phyloP scores from a whole-genome alignment of 495 filamentous ascomycete genomes.

The Chaetomium fimeti region DNA sequence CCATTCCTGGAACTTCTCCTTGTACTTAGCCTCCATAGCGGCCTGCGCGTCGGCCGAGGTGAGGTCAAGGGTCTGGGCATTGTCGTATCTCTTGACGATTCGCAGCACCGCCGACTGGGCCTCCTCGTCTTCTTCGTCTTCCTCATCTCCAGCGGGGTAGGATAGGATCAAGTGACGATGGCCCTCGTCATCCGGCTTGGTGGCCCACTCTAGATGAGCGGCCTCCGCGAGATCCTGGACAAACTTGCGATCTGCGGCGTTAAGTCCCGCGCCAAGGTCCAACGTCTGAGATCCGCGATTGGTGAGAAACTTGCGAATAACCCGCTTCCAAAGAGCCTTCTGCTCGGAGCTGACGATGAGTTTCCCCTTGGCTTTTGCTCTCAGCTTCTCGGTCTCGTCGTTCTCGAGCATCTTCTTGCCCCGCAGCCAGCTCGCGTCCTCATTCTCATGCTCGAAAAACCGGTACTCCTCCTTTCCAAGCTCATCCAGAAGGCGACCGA shows the following conservation, averaged over 20 bases:
- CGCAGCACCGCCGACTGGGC: slow-evolving; percentile 76
- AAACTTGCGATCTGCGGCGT: slow-evolving; percentile 87
- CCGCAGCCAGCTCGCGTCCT: slow-evolving; percentile 89
- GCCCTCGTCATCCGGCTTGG: slow-evolving; percentile 72
- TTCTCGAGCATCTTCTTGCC: slow-evolving; percentile 65
- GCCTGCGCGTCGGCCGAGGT: slow-evolving; percentile 73
- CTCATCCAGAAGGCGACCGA: slow-evolving; percentile 77
- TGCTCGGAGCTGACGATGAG: slow-evolving; percentile 78
- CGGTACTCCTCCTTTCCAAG: slow-evolving; percentile 78
- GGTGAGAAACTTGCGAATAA: slow-evolving; percentile 75
- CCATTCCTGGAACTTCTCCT: slow-evolving; percentile 84
- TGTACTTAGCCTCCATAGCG: slow-evolving; percentile 76
- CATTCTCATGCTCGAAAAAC: slow-evolving; percentile 85
- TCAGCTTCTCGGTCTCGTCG: slow-evolving; percentile 50
- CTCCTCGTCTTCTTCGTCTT: slow-evolving; percentile 81
- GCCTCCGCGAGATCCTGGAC: slow-evolving; percentile 82
- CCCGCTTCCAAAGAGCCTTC: slow-evolving; percentile 71
- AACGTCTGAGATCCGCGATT: slow-evolving; percentile 55
- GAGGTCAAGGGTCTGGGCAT: slow-evolving; percentile 78
- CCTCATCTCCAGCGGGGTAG: slow-evolving; percentile 51
- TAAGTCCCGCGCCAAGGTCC: slow-evolving; percentile 70
- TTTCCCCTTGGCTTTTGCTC: slow-evolving; percentile 58
- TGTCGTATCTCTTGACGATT: slow-evolving; percentile 85
- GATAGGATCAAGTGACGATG: slow-evolving; percentile 75
- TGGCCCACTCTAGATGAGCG: slow-evolving; percentile 78